Base-by-base conservation (phyloP, 2,329 filamentous ascomycete species). In the Paraphoma chrysanthemicola region DNA sequence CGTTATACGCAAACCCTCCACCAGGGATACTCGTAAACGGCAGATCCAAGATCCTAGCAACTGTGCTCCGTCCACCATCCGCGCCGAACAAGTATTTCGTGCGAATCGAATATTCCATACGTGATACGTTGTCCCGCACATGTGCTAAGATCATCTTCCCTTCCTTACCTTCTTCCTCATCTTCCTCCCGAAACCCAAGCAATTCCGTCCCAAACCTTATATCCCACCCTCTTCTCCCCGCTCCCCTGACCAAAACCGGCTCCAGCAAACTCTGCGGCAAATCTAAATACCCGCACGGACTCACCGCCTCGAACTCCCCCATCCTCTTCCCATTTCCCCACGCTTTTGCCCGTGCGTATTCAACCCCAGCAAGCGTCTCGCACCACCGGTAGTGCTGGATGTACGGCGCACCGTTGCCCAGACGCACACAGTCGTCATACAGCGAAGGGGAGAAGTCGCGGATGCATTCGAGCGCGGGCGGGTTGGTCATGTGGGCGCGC, bases 401-500 rank as follows among this genome's bases (percentile, higher is more conserved):
- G 50, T 62, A 64, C 31, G 75, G 67, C 11, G 69, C 70, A 6
- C 65, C 54, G 6, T 75, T 75, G 12, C 75, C 73, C 29, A 74
- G 59, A 12, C 60, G 61, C 4, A 71, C 38, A 51, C 72, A 72
- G 38, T 75, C 70, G 9, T 77, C 70, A 44, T 80, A 79, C 8
- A 81, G 11, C 1, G 45, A 31, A 3, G 28, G 69, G 2, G 76
- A 79, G 42, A 81, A 79, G 56, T 81, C 79, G 30, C 79, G 74
- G 8, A 82, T 69, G 63, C 78, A 80, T 69, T 82, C 86, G 77
- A 63, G 41, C 0, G 83, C 83, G 0, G 84, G 84, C 70, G 83
- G 83, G 66, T 87, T 88, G 43, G 83, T 86, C 53, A 87, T 85
- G 66, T 88, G 86, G 0, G 85, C 86, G 28, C 86, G 76, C 1